These are phyloP conservation scores for Phylloporus scabripes DNA, from an alignment of 768 basidiomycete species.

Conservation along the genomic window DNA sequence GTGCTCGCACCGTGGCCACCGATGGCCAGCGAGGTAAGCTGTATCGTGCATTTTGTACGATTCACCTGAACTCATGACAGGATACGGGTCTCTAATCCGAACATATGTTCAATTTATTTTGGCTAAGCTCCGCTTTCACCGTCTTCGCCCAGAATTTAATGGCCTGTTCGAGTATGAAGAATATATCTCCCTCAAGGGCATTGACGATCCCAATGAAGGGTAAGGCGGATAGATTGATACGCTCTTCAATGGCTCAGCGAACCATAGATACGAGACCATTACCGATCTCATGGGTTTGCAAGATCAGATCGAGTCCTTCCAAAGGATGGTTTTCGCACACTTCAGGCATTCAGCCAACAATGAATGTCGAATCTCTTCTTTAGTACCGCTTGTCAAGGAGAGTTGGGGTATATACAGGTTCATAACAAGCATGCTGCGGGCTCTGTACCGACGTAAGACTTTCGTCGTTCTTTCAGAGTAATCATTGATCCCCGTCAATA, in stretches of 20 bases:
- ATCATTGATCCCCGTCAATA: conserved; percentile 28
- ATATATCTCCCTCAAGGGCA: conserved; percentile 93
- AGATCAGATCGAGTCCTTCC: conserved; percentile 98
- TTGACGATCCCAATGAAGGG: conserved; percentile 99
- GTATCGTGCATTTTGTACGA: neutral
- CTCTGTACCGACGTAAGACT: conserved; percentile 85
- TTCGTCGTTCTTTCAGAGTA: neutral
- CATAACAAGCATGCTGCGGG: conserved; percentile 97
- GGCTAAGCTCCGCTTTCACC: conserved; percentile 93
- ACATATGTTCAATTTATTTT: conserved; percentile 96
- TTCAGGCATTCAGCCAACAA: conserved; percentile 91
- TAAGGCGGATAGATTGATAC: conserved; percentile 34
- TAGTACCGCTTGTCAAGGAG: conserved; percentile 97
- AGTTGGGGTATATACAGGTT: conserved; percentile 99
- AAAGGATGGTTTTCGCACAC: conserved; percentile 94
- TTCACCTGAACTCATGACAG: conserved; percentile 36
- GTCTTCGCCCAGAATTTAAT: conserved; percentile 94
- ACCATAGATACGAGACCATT: conserved; percentile 88
- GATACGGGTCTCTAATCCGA: conserved; percentile 88
- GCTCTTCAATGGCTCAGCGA: conserved; percentile 8
- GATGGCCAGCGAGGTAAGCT: conserved; percentile 70
- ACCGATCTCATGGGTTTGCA: conserved; percentile 95
- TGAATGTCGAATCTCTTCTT: conserved; percentile 92
- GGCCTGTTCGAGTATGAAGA: conserved; percentile 99
- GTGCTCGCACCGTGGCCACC: conserved; percentile 77